Evolutionary conservation across 2,329 filamentous ascomycete species (phyloP), one percentile per base, ranked within the genome.

Genomic region (Penicillium digitatum): DNA sequence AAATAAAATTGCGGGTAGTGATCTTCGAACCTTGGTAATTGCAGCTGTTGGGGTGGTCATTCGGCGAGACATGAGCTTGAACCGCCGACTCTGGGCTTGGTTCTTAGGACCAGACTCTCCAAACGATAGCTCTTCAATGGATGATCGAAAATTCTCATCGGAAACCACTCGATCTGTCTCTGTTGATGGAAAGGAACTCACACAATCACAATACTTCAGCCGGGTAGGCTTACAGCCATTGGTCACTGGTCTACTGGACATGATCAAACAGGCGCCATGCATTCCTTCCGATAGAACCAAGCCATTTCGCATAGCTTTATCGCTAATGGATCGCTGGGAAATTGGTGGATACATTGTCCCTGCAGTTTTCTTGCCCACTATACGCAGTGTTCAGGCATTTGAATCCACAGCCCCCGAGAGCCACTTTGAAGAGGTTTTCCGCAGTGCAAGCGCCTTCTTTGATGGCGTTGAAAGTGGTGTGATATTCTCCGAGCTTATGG

Each of bases 271-370:
- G 18, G 74, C 79, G 39, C 77, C 78, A 40, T 70, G 66, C 5
- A 78, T 78, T 52, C 82, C 88, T 1, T 72, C 81, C 0, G 90
- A 95, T 66, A 82, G 86, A 69, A 90, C 91, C 20, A 86, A 86
- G 37, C 93, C 94, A 0, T 96, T 95, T 69, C 86, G 92, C 54
- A 90, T 97, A 59, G 95, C 91, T 66, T 81, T 97, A 2, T 96
- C 95, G 16, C 79, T 99, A 49, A 97, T 99, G 94, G 94, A 99
- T 74, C 86, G 92, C 55, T 97, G 91, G 92, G 94, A 99, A 71
- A 93, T 99, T 61, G 94, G 94, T 29, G 90, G 90, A 1, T 80
- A 93, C 18, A 86, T 99, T 44, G 87, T 97, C 1, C 89, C 92
- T 0, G 87, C 90, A 57, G 83, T 97, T 14, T 97, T 99, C 67